phyloP scores from a whole-genome alignment of 2,329 filamentous ascomycete species.

The Ceratocystis albifundus region DNA sequence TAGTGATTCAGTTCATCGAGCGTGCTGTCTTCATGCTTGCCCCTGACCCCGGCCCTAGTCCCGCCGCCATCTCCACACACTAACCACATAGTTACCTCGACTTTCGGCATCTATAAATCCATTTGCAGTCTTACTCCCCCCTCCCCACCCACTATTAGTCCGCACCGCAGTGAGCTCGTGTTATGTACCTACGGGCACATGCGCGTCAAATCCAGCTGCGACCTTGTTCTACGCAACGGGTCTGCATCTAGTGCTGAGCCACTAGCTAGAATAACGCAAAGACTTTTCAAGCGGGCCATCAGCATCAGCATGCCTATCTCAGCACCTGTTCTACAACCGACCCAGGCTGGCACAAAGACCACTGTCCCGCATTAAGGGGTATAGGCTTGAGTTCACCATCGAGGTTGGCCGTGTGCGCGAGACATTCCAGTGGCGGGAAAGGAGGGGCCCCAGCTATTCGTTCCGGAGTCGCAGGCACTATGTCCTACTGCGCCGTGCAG shows the following conservation, averaged over 20 bases:
- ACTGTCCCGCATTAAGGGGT: constrained; percentile 21
- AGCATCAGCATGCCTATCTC: constrained; percentile 21
- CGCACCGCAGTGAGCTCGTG: constrained; percentile 14
- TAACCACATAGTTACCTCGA: constrained; percentile 17
- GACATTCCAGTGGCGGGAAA: constrained; percentile 36
- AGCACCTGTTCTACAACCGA: background rate
- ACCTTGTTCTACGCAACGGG: constrained; percentile 17
- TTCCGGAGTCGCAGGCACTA: constrained; percentile 30
- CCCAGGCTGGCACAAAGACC: background rate
- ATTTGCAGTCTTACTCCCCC: constrained; percentile 12
- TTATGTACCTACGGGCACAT: constrained; percentile 13
- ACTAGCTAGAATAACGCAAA: constrained; percentile 15
- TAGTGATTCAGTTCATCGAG: background rate
- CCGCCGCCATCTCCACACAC: background rate
- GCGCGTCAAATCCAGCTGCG: background rate
- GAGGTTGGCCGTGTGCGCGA: constrained; percentile 30
- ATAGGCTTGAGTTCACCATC: constrained; percentile 30
- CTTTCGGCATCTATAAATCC: constrained; percentile 19
- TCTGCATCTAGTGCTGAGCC: constrained; percentile 1
- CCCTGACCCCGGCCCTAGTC: background rate
- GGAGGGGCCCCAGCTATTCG: constrained; percentile 28
- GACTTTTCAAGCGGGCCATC: background rate
- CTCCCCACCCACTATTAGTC: constrained; percentile 16
- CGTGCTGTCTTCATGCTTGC: background rate
- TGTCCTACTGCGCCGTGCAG: constrained; percentile 34